A percentile compares a stretch with the other conserved stretches of the same genome.
Conservation (phyloP, 2,329 filamentous ascomycete species). For the Coniella lustricola region DNA sequence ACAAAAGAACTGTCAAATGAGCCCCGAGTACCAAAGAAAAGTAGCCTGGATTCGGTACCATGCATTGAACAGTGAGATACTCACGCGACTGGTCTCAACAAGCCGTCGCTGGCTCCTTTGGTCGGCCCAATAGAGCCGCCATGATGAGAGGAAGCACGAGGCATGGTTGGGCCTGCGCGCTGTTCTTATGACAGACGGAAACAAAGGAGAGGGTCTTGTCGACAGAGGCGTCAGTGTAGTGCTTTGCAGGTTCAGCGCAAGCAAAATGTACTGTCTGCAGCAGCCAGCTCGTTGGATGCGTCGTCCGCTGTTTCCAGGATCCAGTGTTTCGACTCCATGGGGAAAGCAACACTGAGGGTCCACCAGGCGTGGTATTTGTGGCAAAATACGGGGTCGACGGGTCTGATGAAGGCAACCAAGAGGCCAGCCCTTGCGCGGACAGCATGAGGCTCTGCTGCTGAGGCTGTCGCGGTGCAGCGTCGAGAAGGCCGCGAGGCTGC, state of each 20-base stretch:
- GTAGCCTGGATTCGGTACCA: no score
- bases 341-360: not conserved
- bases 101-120: not conserved
- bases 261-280: not conserved
- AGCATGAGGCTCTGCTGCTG: not conserved
- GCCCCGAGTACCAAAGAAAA: no score
- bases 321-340: slow-evolving; percentile 1
- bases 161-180: not conserved
- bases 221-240: not conserved
- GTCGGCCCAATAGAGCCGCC: not conserved
- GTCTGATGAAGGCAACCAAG: not conserved
- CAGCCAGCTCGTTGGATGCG: not conserved
- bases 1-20: not conserved
- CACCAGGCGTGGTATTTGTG: not conserved
- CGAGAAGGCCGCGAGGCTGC: no score
- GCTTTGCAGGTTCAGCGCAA: no score
- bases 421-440: not conserved
- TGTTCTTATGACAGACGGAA: not conserved
- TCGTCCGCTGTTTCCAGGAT: not conserved
- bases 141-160: not conserved
- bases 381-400: not conserved
- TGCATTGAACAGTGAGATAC: no score
- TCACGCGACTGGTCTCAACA: slow-evolving; percentile 14
- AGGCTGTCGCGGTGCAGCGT: not conserved
- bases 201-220: not conserved